Percentiles rank a stretch among this genome's conserved stretches.
These are phyloP conservation scores for Blastocystis sp. DNA, from an alignment of 352 stramenopile genomes.

Conservation along the genomic window DNA sequence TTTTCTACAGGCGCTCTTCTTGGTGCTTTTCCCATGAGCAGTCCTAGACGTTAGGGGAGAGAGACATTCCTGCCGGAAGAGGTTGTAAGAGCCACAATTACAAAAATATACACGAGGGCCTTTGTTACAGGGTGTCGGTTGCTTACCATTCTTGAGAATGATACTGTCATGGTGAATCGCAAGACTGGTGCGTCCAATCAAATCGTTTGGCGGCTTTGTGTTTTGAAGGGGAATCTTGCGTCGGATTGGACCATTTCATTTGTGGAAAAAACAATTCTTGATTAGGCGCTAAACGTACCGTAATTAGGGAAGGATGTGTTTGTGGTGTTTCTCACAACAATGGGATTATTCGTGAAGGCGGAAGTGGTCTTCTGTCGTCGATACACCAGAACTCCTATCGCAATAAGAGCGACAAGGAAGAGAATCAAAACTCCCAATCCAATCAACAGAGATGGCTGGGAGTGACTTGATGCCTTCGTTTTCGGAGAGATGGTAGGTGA, in stretches of 20 bases:
- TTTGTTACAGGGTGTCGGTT: not conserved
- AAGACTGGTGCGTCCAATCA: conserved; percentile 5
- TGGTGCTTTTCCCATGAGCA: not conserved
- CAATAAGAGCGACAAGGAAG: too few species aligned
- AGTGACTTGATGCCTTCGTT: not conserved
- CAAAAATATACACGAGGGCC: conserved; percentile 17
- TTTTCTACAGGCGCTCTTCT: not conserved
- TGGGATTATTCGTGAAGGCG: not conserved
- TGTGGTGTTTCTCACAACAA: not conserved
- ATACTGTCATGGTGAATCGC: not conserved
- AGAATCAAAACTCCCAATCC: too few species aligned
- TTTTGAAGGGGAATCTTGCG: too few species aligned
- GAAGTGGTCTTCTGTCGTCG: too few species aligned
- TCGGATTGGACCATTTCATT: not conserved
- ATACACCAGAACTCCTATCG: too few species aligned
- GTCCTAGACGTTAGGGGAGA: not conserved
- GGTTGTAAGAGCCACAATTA: not conserved
- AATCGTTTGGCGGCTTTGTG: not conserved
- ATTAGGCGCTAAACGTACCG: not conserved
- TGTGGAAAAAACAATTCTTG: not conserved
- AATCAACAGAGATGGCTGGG: conserved; percentile 9
- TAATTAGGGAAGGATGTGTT: not conserved
- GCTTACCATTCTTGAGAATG: not conserved
- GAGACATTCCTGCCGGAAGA: not conserved
- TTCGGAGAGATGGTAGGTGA: not conserved